Percentiles rank a stretch among this genome's conserved stretches.
Conservation (phyloP, 2,329 filamentous ascomycete genomes). For the Fusarium pseudocircinatum region DNA sequence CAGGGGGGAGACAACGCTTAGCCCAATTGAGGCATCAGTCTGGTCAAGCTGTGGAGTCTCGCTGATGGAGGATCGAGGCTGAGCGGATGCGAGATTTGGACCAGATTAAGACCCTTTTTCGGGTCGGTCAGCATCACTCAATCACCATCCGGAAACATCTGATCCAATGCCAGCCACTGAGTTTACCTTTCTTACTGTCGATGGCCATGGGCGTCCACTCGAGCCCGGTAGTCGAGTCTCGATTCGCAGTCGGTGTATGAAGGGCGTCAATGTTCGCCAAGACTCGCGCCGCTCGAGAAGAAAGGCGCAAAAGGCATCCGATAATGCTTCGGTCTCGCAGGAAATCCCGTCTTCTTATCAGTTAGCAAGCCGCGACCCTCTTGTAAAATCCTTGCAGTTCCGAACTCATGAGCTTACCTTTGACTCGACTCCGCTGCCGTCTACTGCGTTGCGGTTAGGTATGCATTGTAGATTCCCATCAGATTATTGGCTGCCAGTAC, state of each 20-base stretch:
- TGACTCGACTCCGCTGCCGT: background rate
- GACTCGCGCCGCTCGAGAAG: slow-evolving; percentile 1
- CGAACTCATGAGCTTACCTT: background rate
- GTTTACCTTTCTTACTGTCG: background rate
- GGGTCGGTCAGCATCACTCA: background rate
- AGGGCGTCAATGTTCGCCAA: background rate
- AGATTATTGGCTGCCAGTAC: too few relatives aligned
- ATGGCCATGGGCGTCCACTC: background rate
- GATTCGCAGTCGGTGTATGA: slow-evolving; percentile 7
- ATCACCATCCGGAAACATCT: accelerated
- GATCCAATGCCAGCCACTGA: background rate
- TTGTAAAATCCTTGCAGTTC: background rate
- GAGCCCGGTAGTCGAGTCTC: background rate
- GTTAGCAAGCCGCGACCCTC: background rate
- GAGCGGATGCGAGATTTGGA: background rate
- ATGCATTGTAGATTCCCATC: too few relatives aligned
- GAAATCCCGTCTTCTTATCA: too few relatives aligned
- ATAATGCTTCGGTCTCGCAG: too few relatives aligned
- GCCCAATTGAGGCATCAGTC: background rate
- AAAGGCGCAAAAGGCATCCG: background rate
- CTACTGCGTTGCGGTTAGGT: background rate
- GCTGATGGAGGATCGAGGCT: background rate
- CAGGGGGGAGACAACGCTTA: accelerated
- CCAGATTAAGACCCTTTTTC: background rate
- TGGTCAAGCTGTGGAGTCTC: background rate